Evolutionary conservation across 176 grass and related monocot species (phyloP), one percentile per base, ranked within the genome.

Genomic region (Cenchrus americanus): DNA sequence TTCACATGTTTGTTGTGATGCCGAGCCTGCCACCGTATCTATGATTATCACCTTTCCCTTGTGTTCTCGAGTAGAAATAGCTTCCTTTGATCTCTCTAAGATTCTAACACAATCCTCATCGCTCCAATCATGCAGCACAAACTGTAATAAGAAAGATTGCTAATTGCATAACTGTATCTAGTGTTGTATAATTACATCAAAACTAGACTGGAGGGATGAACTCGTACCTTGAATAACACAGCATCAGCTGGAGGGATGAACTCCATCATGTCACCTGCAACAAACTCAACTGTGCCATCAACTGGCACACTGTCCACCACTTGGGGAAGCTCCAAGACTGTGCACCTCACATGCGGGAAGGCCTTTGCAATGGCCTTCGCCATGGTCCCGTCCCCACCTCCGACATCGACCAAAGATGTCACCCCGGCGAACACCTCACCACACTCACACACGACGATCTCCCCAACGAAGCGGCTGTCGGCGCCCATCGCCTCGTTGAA

Each of bases 181-280:
- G 7, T 17, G 5, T 8, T 44, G 43, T 44, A 44, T 9, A 44
- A 44, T 44, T 8, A 44, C 43, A 44, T 44, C 43, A 44, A 44
- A 5, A 44, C 43, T 44, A 44, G 9, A 9, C 43, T 44, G 8
- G 8, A 26, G 83, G 65, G 1, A 78, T 50, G 7, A 51, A 85
- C 1, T 85, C 19, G n/a, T n/a, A n/a, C n/a, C n/a, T n/a, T n/a
- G n/a, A n/a, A n/a, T n/a, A n/a, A n/a, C n/a, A n/a, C n/a, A n/a
- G n/a, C n/a, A n/a, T n/a, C n/a, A n/a, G n/a, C 43, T 44, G 8
- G 8, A 26, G 83, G 65, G 1, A 78, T 50, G 7, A 51, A 85
- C 1, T 85, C 19, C 83, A 77, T 77, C 82, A 85, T 85, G 8
- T 85, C 75, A 17, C 74, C 65, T 7, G 60, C 55, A 51, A 85